phyloP scores from a whole-genome alignment of 2,329 filamentous ascomycete genomes.

The Keithomyces neogunnii region DNA sequence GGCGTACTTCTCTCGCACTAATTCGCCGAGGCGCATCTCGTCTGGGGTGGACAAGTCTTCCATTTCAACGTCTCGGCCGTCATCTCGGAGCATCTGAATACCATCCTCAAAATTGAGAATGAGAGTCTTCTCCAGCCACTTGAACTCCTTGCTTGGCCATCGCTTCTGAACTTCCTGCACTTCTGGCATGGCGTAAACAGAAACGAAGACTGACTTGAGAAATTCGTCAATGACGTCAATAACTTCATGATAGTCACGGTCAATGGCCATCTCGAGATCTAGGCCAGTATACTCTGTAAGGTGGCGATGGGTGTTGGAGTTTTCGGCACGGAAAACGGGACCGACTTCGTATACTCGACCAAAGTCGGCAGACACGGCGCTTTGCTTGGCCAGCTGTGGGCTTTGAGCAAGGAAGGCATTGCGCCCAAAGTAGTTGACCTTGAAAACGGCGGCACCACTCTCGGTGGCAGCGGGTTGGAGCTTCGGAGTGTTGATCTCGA shows the following conservation, averaged over 20 bases:
- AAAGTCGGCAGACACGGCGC: constrained; percentile 85
- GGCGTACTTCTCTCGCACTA: constrained; percentile 77
- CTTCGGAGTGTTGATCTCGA: constrained; percentile 92
- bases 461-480: constrained; percentile 85
- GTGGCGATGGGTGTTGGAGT: constrained; percentile 91
- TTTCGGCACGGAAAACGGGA: constrained; percentile 80
- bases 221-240: constrained; percentile 69
- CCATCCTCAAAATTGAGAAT: constrained; percentile 73
- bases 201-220: constrained; percentile 61
- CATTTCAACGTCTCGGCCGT: constrained; percentile 63
- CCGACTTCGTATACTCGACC: constrained; percentile 71
- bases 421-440: constrained; percentile 83
- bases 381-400: constrained; percentile 87
- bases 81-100: constrained; percentile 73
- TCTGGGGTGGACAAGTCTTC: constrained; percentile 81
- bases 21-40: constrained; percentile 74
- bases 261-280: constrained; percentile 87
- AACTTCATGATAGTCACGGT: constrained; percentile 83
- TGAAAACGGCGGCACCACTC: constrained; percentile 85
- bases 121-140: constrained; percentile 80
- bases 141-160: constrained; percentile 78
- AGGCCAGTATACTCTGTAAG: constrained; percentile 91
- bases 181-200: constrained; percentile 47
- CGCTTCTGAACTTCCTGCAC: constrained; percentile 73
- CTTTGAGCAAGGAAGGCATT: constrained; percentile 85